phyloP scores from a whole-genome alignment of 73 alveolate genomes.

The Vitrella brassicaformis region DNA sequence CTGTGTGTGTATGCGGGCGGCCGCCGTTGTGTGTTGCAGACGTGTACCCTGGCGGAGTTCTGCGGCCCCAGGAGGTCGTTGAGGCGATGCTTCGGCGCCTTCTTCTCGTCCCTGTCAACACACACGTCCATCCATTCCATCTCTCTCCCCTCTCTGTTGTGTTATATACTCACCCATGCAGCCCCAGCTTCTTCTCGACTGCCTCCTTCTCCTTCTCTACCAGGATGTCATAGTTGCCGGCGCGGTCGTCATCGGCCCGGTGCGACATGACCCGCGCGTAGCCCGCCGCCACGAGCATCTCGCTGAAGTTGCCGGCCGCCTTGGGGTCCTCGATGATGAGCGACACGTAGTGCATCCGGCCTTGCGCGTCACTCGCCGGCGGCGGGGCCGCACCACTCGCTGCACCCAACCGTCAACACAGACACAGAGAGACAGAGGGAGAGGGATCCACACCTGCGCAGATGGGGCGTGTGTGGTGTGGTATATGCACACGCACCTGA shows the following conservation, averaged over 20 bases:
- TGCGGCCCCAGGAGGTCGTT: background rate
- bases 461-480: too few species aligned
- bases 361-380: background rate
- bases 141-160: too few species aligned
- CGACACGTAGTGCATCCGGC: background rate
- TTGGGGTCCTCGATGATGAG: background rate
- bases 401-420: too few species aligned
- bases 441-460: too few species aligned
- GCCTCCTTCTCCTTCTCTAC: background rate
- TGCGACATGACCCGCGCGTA: background rate
- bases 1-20: too few species aligned
- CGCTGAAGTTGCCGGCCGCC: background rate
- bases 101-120: background rate
- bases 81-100: background rate
- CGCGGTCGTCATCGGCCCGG: background rate
- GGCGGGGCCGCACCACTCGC: background rate
- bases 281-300: background rate
- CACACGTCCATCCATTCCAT: too few species aligned
- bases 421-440: too few species aligned
- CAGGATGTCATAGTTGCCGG: background rate
- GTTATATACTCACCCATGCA: too few species aligned
- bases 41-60: background rate
- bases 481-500: too few species aligned
- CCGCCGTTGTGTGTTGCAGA: too few species aligned
- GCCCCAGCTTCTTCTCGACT: background rate